phyloP scores from a whole-genome alignment of 768 basidiomycete genomes.

The Butyriboletus loyo region DNA sequence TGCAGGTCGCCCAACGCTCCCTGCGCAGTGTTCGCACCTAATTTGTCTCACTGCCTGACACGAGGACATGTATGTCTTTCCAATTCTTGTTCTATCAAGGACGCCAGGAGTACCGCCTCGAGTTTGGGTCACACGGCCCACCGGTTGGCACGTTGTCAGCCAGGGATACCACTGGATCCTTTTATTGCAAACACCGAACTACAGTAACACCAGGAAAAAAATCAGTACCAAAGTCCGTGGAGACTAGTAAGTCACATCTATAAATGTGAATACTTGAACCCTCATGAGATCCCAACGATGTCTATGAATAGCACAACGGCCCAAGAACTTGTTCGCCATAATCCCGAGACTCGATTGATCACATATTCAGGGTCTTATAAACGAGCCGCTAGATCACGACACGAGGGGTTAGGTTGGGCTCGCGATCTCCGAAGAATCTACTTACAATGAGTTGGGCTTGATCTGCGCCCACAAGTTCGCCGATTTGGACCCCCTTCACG shows the following conservation, averaged over 20 bases:
- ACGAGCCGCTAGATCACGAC: constrained; percentile 25
- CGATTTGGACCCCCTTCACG: constrained; percentile 30
- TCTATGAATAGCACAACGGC: constrained; percentile 21
- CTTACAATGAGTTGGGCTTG: constrained; percentile 23
- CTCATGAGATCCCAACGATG: constrained; percentile 9
- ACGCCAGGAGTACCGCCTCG: constrained; percentile 16
- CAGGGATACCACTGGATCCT: neutral
- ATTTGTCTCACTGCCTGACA: constrained; percentile 10
- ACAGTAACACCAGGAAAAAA: constrained; percentile 2
- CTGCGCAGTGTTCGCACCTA: constrained; percentile 13
- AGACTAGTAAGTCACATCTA: constrained; percentile 21
- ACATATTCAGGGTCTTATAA: constrained; percentile 28
- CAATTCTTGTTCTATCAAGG: constrained; percentile 12
- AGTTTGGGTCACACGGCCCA: constrained; percentile 11
- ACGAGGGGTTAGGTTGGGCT: constrained; percentile 18
- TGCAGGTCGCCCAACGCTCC: constrained; percentile 2
- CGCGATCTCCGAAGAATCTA: constrained; percentile 2
- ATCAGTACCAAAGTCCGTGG: neutral
- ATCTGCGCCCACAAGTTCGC: constrained; percentile 29
- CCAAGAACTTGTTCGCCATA: constrained; percentile 1
- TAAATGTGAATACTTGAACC: constrained; percentile 1
- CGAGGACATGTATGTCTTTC: constrained; percentile 2
- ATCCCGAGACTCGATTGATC: constrained; percentile 11
- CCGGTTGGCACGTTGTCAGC: constrained; percentile 17
- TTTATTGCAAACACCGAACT: neutral